A percentile compares a stretch with the other conserved stretches of the same genome.
These are phyloP conservation scores for Amanita fuliginea DNA, from an alignment of 768 basidiomycete genomes.

Conservation along the genomic window DNA sequence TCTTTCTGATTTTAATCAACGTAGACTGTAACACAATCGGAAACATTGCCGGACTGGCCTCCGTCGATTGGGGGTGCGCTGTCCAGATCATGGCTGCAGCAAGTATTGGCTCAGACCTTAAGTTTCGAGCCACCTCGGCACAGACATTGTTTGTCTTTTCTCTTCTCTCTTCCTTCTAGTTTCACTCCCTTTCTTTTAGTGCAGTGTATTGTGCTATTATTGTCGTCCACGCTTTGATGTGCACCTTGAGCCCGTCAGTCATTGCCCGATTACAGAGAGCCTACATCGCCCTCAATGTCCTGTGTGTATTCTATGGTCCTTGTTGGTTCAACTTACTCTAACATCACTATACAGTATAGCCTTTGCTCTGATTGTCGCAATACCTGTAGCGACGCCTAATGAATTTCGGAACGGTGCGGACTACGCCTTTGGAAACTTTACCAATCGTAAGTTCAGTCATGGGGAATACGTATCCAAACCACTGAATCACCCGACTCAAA, in stretches of 20 bases:
- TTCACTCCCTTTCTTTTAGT: slow-evolving; percentile 23
- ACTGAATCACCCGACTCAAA: not conserved
- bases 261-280: slow-evolving; percentile 65
- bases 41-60: too few relatives aligned
- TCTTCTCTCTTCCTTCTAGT: not conserved
- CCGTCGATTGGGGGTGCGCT: too few relatives aligned
- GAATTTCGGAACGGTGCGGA: slow-evolving; percentile 49
- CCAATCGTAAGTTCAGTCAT: slow-evolving; percentile 31
- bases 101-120: too few relatives aligned
- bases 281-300: slow-evolving; percentile 59
- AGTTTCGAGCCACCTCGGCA: too few relatives aligned
- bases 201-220: slow-evolving; percentile 57
- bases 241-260: slow-evolving; percentile 53
- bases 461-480: not conserved
- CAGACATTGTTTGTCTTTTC: too few relatives aligned
- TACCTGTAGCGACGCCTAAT: slow-evolving; percentile 52
- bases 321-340: not conserved
- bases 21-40: too few relatives aligned
- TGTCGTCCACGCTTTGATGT: slow-evolving; percentile 49
- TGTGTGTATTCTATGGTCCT: slow-evolving; percentile 29
- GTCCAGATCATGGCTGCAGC: too few relatives aligned
- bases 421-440: slow-evolving; percentile 52
- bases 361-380: slow-evolving; percentile 54
- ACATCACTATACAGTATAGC: slow-evolving; percentile 31
- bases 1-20: not conserved